Percentiles rank a stretch among this genome's conserved stretches.
These are phyloP conservation scores for Solanum megistacrolobum DNA, from an alignment of 257 asterid genomes.

Conservation along the genomic window DNA sequence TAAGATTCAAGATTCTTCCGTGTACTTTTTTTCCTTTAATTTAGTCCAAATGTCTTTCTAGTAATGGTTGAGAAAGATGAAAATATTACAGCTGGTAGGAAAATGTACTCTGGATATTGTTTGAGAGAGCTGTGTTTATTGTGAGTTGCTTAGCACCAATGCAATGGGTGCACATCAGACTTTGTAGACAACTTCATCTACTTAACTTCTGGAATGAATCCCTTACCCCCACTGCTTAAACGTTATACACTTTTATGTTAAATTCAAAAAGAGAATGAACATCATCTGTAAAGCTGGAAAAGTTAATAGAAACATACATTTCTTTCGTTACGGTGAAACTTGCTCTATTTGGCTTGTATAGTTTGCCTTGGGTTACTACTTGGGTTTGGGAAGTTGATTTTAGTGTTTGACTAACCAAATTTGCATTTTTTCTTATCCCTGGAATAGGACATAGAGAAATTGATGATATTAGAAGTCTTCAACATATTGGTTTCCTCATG, in stretches of 20 bases:
- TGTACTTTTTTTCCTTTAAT: background rate
- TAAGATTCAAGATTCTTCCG: background rate
- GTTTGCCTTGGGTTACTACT: background rate
- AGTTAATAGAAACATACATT: background rate
- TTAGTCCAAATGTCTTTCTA: background rate
- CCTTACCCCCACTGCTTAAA: background rate
- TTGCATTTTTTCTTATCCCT: background rate
- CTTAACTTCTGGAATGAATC: background rate
- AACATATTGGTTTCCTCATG: background rate
- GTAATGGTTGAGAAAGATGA: background rate
- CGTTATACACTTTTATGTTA: background rate
- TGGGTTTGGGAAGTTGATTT: background rate
- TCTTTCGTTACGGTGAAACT: background rate
- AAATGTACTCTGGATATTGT: background rate
- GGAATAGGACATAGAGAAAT: background rate
- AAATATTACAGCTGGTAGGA: background rate
- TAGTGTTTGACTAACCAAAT: background rate
- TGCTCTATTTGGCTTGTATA: background rate
- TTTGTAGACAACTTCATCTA: background rate
- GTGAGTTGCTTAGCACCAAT: background rate
- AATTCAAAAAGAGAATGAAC: background rate
- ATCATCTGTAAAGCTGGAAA: background rate
- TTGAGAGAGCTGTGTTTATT: background rate
- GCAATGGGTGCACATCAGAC: background rate
- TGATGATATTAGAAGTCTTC: background rate